Conservation (phyloP, 2,329 filamentous ascomycete species). For the Mariannaea sp. region DNA sequence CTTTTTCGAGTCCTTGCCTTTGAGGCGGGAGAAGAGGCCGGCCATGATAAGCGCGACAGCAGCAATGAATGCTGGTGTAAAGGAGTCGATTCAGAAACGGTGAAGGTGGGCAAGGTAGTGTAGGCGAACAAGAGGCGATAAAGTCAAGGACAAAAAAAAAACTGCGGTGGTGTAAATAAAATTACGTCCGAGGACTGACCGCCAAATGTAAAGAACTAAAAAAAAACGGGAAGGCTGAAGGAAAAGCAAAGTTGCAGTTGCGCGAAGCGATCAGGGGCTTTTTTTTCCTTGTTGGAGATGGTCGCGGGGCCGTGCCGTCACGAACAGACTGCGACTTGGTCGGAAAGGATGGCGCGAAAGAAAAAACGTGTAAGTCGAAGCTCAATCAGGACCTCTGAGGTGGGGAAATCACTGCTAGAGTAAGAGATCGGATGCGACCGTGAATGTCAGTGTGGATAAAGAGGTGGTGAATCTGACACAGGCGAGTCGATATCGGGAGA, state of each 20-base stretch:
- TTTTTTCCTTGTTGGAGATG: neutral
- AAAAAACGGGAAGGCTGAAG: constrained; percentile 1
- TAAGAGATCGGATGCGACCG: neutral
- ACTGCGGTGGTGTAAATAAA: constrained; percentile 1
- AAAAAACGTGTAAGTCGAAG: constrained; percentile 23
- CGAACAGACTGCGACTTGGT: constrained; percentile 10
- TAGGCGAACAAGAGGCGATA: neutral
- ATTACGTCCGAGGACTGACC: constrained; percentile 6
- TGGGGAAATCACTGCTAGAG: neutral
- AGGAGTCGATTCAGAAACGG: constrained; percentile 15
- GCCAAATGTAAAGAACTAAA: constrained; percentile 4
- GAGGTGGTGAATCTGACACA: neutral
- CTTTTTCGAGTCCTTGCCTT: constrained; percentile 74
- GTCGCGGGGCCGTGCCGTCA: constrained; percentile 20
- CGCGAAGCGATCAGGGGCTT: constrained; percentile 14
- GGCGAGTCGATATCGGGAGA: constrained; percentile 4
- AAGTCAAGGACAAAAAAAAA: constrained; percentile 19
- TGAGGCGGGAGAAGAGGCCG: constrained; percentile 67
- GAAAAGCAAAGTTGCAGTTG: constrained; percentile 20
- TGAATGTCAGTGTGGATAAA: neutral
- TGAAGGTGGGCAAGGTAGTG: neutral
- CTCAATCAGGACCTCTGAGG: neutral
- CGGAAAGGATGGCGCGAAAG: constrained; percentile 14
- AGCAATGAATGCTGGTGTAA: constrained; percentile 8
- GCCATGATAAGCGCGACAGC: constrained; percentile 51